Base-by-base conservation (phyloP, 768 basidiomycete genomes). In the Tubosaeta sp. region DNA sequence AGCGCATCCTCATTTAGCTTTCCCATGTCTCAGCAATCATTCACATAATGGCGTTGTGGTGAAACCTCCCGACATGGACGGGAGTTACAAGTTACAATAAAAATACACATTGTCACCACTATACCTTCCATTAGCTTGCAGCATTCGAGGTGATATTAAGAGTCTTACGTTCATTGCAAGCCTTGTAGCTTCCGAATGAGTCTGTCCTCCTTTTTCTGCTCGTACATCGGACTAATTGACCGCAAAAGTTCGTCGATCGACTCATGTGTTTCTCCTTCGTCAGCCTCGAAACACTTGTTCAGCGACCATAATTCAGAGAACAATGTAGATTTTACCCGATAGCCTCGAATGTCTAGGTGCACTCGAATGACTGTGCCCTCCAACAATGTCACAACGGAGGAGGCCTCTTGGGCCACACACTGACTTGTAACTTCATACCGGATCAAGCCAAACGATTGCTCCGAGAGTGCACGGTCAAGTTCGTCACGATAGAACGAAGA, bases 231-330 rank as follows among this genome's bases (percentile, higher is more conserved):
- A 63, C 86, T 88, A 46, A 73, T 60, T 14, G 75, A 70, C 44
- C 73, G 71, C 30, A 89, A 71, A 24, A 87, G 71, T 27, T 71
- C 73, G 44, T 87, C 86, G 18, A 87, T 60, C 18, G 76, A 78
- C 65, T 89, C 86, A 50, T 78, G 81, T 9, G 66, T 65, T 51
- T 57, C 53, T 40, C 66, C 63, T 29, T 25, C 59, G 35, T 65
- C 63, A 30, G 59, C 68, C 66, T 55, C 47, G 44, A 51, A 49
- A 56, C 51, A 48, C 46, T 57, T 42, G 12, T 30, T 51, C 27
- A 27, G 40, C 36, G 30, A 52, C 45, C 45, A 41, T 6, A n/a
- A n/a, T 11, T 16, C 32, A n/a, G 32, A 31, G 29, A 35, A 18
- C 18, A 43, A 43, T 41, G 38, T 18, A 27, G 18, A 43, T 22